Conservation (phyloP, 2,329 filamentous ascomycete genomes). For the Fusarium sublunatum region DNA sequence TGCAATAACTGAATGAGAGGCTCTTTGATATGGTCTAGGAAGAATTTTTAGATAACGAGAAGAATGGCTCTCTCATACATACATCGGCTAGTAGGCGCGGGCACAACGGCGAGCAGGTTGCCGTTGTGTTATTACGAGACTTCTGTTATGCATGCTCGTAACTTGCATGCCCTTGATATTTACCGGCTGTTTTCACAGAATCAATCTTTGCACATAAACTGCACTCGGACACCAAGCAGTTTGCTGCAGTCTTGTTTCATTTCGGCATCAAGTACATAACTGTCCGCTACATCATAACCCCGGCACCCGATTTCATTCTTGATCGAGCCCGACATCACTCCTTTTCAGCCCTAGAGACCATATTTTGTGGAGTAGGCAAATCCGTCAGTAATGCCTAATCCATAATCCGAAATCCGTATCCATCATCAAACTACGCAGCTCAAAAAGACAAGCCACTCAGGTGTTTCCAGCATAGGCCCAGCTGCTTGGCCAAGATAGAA, state of each 20-base stretch:
- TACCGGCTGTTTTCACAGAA: too few species aligned
- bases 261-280: slow-evolving; percentile 48
- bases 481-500: slow-evolving; percentile 24
- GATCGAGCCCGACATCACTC: slow-evolving; percentile 32
- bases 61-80: slow-evolving; percentile 15
- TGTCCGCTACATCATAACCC: slow-evolving; percentile 44
- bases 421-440: slow-evolving; percentile 20
- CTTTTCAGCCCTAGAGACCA: slow-evolving; percentile 38
- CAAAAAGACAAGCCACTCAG: slow-evolving; percentile 7
- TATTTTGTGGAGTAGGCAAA: slow-evolving; percentile 27
- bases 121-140: slow-evolving; percentile 37
- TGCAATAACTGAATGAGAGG: slow-evolving; percentile 17
- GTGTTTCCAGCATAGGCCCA: slow-evolving; percentile 5
- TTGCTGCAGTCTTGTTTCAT: slow-evolving; percentile 43
- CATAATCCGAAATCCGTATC: slow-evolving; percentile 36
- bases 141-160: slow-evolving; percentile 30
- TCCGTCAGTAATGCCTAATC: slow-evolving; percentile 35
- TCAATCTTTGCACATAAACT: too few species aligned
- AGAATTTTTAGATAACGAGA: slow-evolving; percentile 3
- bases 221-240: background rate
- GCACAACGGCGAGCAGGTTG: slow-evolving; percentile 16
- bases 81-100: too few species aligned
- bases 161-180: slow-evolving; percentile 34
- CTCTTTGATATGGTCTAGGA: background rate
- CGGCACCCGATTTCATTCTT: slow-evolving; percentile 34